Conservation (phyloP, 768 basidiomycete species). For the Rhizopogon vinicolor region DNA sequence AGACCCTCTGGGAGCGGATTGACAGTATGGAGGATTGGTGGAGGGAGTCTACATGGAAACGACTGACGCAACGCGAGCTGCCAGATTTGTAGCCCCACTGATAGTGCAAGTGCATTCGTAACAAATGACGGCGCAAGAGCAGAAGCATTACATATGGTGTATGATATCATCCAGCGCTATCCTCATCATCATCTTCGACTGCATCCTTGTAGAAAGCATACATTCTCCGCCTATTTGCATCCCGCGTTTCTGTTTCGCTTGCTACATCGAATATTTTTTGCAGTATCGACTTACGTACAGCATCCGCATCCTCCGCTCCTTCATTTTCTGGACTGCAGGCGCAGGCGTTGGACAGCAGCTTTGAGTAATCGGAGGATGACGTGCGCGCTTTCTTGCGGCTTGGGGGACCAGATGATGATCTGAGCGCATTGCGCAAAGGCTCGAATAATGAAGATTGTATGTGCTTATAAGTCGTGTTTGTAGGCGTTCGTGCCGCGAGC, state of each 20-base stretch:
- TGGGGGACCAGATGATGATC: slow-evolving; percentile 27
- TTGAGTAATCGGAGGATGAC: slow-evolving; percentile 32
- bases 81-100: slow-evolving; percentile 49
- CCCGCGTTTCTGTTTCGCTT: slow-evolving; percentile 67
- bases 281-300: slow-evolving; percentile 54
- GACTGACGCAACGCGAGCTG: slow-evolving; percentile 77
- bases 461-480: slow-evolving; percentile 65
- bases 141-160: neutral
- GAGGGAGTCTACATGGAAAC: slow-evolving; percentile 86
- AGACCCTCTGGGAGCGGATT: slow-evolving; percentile 79
- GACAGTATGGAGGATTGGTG: slow-evolving; percentile 87
- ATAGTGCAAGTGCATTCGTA: neutral
- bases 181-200: slow-evolving; percentile 45
- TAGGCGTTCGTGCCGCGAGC: slow-evolving; percentile 65
- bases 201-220: slow-evolving; percentile 75
- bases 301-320: slow-evolving; percentile 26
- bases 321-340: slow-evolving; percentile 35
- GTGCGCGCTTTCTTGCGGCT: slow-evolving; percentile 47
- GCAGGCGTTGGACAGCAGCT: slow-evolving; percentile 53
- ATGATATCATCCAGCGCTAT: slow-evolving; percentile 16
- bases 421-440: slow-evolving; percentile 61
- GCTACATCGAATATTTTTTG: slow-evolving; percentile 69
- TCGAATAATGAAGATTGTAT: slow-evolving; percentile 63
- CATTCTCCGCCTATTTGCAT: slow-evolving; percentile 77
- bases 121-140: neutral